A percentile compares a stretch with the other conserved stretches of the same genome.
These are phyloP conservation scores for Vararia minispora DNA, from an alignment of 768 basidiomycete species.

Conservation along the genomic window DNA sequence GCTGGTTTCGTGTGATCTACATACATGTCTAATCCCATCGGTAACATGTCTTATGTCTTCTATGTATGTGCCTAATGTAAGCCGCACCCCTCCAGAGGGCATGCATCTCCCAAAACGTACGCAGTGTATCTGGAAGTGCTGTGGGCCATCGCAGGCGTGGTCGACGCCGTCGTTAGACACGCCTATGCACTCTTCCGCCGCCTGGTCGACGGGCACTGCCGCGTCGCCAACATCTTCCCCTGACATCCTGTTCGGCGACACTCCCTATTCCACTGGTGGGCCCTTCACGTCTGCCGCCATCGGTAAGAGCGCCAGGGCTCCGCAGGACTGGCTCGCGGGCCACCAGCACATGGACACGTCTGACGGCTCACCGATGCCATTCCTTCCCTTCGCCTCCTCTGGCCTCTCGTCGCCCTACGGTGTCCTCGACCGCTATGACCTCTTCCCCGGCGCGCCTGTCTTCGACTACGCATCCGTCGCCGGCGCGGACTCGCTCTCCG, in stretches of 20 bases:
- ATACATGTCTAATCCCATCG: too few relatives aligned
- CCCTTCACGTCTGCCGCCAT: too few relatives aligned
- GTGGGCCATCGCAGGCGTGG: conserved; percentile 36
- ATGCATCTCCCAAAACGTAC: too few relatives aligned
- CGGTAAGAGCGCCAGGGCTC: conserved; percentile 78
- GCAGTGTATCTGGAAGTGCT: too few relatives aligned
- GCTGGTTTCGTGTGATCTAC: too few relatives aligned
- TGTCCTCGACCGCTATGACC: conserved; percentile 74
- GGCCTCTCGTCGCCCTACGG: conserved; percentile 52
- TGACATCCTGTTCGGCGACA: conserved; percentile 48
- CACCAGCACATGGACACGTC: conserved; percentile 69
- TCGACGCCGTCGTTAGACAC: conserved; percentile 57
- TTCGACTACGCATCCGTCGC: conserved; percentile 57
- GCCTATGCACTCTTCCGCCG: conserved; percentile 38
- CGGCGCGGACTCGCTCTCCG: conserved; percentile 35
- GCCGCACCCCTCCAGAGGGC: too few relatives aligned
- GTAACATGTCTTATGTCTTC: too few relatives aligned
- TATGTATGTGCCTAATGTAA: too few relatives aligned
- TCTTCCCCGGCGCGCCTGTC: conserved; percentile 43
- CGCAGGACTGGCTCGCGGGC: conserved; percentile 73
- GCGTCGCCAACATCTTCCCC: conserved; percentile 63
- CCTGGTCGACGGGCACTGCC: conserved; percentile 20
- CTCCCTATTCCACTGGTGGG: conserved; percentile 40
- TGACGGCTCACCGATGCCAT: conserved; percentile 44
- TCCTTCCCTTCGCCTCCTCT: conserved; percentile 44